Evolutionary conservation across 306 rosid genomes (phyloP).

Genomic region (Sphenostylis stenocarpa): DNA sequence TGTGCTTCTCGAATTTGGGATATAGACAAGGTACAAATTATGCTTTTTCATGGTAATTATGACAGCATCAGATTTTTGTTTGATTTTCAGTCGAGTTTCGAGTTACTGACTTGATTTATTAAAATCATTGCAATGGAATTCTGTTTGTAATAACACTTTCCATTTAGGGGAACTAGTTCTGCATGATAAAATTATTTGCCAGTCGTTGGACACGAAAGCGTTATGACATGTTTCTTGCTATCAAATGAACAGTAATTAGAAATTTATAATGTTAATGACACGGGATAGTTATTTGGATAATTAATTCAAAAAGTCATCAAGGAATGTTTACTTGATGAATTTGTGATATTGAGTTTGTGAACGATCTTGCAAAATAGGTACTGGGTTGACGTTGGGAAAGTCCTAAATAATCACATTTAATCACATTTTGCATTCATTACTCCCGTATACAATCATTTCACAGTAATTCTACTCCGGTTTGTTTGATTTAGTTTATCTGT

Average conservation of each 20-base stretch:
- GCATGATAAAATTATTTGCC: neutral
- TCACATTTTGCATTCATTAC: neutral
- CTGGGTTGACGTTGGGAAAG: neutral
- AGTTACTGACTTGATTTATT: neutral
- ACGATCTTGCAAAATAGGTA: neutral
- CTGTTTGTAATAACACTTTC: neutral
- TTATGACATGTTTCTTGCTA: neutral
- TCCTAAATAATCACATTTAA: neutral
- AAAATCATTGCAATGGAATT: neutral
- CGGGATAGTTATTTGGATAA: neutral
- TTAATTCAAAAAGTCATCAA: neutral
- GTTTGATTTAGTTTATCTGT: neutral
- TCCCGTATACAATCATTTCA: neutral
- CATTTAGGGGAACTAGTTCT: neutral
- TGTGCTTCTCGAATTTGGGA: too few species aligned
- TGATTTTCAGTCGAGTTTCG: neutral
- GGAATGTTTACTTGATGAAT: neutral
- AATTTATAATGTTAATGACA: neutral
- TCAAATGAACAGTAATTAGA: neutral
- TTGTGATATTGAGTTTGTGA: neutral
- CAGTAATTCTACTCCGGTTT: neutral
- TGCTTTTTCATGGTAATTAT: neutral
- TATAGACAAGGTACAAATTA: too few species aligned
- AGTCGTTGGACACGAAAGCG: neutral
- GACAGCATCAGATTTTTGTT: neutral